phyloP scores from a whole-genome alignment of 495 filamentous ascomycete genomes.

The Terfezia claveryi region DNA sequence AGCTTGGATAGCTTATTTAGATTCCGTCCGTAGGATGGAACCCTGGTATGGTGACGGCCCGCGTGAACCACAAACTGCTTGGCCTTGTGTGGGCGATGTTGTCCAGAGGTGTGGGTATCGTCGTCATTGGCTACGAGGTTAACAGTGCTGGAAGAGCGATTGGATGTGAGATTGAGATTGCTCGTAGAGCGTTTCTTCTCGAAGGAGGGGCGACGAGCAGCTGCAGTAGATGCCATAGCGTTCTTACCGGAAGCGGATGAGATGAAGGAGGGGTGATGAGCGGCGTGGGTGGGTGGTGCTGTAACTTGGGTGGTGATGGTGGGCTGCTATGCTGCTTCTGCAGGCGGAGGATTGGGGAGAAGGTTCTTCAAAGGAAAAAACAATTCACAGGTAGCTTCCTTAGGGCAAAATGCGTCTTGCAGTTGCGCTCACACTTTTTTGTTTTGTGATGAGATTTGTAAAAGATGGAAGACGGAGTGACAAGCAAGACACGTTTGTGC shows the following conservation, averaged over 20 bases:
- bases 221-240: not conserved
- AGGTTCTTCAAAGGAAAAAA: not conserved
- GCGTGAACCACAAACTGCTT: not conserved
- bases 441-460: too few species aligned
- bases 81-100: not conserved
- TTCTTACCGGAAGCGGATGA: too few species aligned
- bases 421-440: too few species aligned
- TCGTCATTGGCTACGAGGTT: not conserved
- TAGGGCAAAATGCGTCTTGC: too few species aligned
- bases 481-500: too few species aligned
- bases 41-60: slow-evolving; percentile 12
- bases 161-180: not conserved
- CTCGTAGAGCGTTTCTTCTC: not conserved
- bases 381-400: too few species aligned
- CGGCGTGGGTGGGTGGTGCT: not conserved
- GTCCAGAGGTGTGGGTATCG: not conserved
- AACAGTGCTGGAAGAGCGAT: not conserved
- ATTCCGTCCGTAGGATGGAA: slow-evolving; percentile 23
- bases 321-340: not conserved
- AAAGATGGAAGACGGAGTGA: too few species aligned
- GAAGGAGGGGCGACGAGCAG: not conserved
- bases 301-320: not conserved
- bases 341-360: not conserved
- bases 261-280: not conserved
- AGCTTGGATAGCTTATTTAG: slow-evolving; percentile 23